Evolutionary conservation across 2,329 filamentous ascomycete genomes (phyloP), one percentile per base, ranked within the genome.

Genomic region (Sporothrix euskadiensis): DNA sequence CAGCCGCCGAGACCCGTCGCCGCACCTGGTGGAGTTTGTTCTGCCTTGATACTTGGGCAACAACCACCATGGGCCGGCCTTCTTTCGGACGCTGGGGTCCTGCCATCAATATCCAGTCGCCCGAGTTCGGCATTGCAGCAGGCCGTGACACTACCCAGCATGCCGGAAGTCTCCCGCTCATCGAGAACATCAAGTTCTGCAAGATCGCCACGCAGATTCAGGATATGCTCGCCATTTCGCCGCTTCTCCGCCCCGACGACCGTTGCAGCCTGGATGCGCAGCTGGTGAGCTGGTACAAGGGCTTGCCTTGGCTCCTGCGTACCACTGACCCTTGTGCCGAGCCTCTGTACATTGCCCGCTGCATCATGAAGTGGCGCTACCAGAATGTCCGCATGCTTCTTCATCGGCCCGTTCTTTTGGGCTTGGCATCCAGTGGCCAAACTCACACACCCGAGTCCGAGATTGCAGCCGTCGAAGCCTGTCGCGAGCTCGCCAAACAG

Each of bases 331-430:
- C 90, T 10, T 92, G 90, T 78, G 89, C 91, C 0, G 90, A 92
- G 76, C 88, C 90, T 1, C 86, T 94, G 22, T 89, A 89, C 75
- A 90, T 91, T 68, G 88, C 90, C 0, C 87, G 92, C 69, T 89
- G 89, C 75, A 88, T 94, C 77, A 93, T 94, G 90, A 92, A 92
- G 80, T 94, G 92, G 92, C 88, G 92, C 16, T 94, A 92, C 79
- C 90, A 92, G 79, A 94, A 93, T 77, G 86, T 94, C 65, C 90
- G 92, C 65, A 91, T 94, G 81, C 86, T 94, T 1, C 87, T 94
- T 30, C 90, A 94, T 80, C 86, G 92, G 2, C 92, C 92, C 0
- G 89, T 91, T 0, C 84, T 95, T 1, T 85, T 94, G 6, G 91
- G 88, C 81, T 83, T 92, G 78, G 85, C 89, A 78, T 84, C 87